A percentile compares a stretch with the other conserved stretches of the same genome.
These are phyloP conservation scores for Gonapodya prolifera DNA, from an alignment of 192 early-diverging fungal species.

Conservation along the genomic window DNA sequence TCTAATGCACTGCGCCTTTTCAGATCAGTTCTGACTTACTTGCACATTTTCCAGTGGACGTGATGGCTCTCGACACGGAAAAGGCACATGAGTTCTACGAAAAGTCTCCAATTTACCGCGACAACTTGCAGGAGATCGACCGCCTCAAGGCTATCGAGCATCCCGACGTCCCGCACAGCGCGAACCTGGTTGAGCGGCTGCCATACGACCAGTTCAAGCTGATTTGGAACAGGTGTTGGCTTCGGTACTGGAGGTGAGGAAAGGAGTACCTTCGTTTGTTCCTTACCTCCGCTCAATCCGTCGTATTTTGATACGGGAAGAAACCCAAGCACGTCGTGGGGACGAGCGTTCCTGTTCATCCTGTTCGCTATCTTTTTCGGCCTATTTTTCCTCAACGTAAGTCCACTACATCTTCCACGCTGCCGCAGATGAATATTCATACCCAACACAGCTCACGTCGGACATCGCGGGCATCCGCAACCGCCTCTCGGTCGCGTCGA, in stretches of 20 bases:
- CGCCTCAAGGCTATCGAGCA: not conserved
- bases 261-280: no score
- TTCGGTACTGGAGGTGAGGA: not conserved
- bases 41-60: slow-evolving; percentile 38
- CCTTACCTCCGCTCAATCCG: no score
- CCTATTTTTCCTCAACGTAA: not conserved
- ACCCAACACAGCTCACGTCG: slow-evolving; percentile 16
- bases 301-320: no score
- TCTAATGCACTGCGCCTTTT: slow-evolving; percentile 53
- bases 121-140: not conserved
- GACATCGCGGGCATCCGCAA: slow-evolving; percentile 53
- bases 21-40: slow-evolving; percentile 23
- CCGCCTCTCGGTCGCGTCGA: slow-evolving; percentile 36
- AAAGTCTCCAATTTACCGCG: not conserved
- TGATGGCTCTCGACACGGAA: slow-evolving; percentile 30
- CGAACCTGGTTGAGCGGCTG: not conserved
- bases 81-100: slow-evolving; percentile 39
- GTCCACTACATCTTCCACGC: not conserved
- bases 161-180: not conserved
- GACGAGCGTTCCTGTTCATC: slow-evolving; percentile 27
- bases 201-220: slow-evolving; percentile 31
- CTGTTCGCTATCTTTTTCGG: slow-evolving; percentile 57
- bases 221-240: slow-evolving; percentile 19
- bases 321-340: not conserved
- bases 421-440: not conserved